These are phyloP conservation scores for Diaporthe amygdali DNA, from an alignment of 2,329 filamentous ascomycete species.

Conservation along the genomic window DNA sequence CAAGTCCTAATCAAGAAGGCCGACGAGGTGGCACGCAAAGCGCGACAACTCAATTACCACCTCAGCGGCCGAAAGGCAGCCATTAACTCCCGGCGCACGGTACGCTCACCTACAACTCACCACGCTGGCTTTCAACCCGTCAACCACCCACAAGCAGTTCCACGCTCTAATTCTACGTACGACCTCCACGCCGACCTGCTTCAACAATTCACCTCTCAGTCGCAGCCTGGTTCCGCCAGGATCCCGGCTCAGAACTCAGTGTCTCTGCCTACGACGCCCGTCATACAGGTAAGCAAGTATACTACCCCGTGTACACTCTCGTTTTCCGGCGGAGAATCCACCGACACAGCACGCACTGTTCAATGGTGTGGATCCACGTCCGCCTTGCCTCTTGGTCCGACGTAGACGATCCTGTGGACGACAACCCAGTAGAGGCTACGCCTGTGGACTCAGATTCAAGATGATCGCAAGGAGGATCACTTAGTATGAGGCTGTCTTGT, in stretches of 20 bases:
- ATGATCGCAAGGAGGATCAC: background rate
- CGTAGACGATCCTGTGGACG: background rate
- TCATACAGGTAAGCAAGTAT: slow-evolving; percentile 23
- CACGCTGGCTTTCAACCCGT: slow-evolving; percentile 42
- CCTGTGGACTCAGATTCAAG: background rate
- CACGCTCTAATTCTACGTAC: slow-evolving; percentile 41
- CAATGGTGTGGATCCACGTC: background rate
- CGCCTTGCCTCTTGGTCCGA: background rate
- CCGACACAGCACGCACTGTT: background rate
- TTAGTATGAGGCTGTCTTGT: background rate
- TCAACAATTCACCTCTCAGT: slow-evolving; percentile 52
- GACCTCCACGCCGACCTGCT: slow-evolving; percentile 61
- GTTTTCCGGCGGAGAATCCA: background rate
- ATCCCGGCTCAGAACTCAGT: slow-evolving; percentile 33
- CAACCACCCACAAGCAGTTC: slow-evolving; percentile 35
- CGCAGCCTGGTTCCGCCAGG: slow-evolving; percentile 31
- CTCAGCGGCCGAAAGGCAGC: slow-evolving; percentile 76
- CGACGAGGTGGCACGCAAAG: slow-evolving; percentile 68
- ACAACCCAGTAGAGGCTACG: background rate
- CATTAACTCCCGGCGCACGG: slow-evolving; percentile 68
- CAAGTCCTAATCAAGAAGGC: slow-evolving; percentile 79
- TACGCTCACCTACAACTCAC: slow-evolving; percentile 35
- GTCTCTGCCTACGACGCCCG: slow-evolving; percentile 38
- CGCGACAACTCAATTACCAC: slow-evolving; percentile 81
- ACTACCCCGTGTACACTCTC: background rate